Evolutionary conservation across 805 yeast species (phyloP), one percentile per base, ranked within the genome.

Genomic region (Wickerhamomyces canadensis): DNA sequence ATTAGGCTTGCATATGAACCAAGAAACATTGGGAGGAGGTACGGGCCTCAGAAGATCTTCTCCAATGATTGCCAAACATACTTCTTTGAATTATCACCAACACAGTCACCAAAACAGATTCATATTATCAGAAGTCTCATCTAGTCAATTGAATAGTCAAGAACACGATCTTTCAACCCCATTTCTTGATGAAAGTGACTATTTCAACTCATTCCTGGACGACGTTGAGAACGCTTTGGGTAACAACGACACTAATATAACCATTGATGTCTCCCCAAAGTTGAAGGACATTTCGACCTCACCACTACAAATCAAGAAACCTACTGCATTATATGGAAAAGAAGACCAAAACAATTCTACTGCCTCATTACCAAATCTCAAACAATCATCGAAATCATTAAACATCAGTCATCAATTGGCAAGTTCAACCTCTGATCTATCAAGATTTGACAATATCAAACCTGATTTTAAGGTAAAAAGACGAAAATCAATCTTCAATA

Each of bases 401-500:
- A 31, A 27, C 13, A 16, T 45, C 17, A 40, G 34, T 24, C 29
- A 40, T 29, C 10, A 32, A 15, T 35, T 42, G 29, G 41, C 44
- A 5, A 18, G 24, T 12, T 42, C 45, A n/a, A 35, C 44, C 3
- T 30, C 33, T n/a, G 42, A 39, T 27, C 26, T 44, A 30, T 27
- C 41, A 13, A 35, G 24, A 26, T 30, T 43, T 17, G 44, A 40
- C 17, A 34, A 31, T 19, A 28, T 35, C 17, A 34, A 40, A 27
- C 34, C 36, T 25, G 14, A 19, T 12, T 16, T 33, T 7, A 45
- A 44, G 14, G 19, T 28, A 6, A 48, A 42, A 31, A 47, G 40
- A 32, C 44, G 55, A 34, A 52, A 42, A 35, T 54, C 58, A 1
- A 36, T 54, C 25, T 54, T 54, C 25, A 42, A 41, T 14, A 12